These are phyloP conservation scores for Dipteronia sinensis DNA, from an alignment of 345 rosid species.

Conservation along the genomic window DNA sequence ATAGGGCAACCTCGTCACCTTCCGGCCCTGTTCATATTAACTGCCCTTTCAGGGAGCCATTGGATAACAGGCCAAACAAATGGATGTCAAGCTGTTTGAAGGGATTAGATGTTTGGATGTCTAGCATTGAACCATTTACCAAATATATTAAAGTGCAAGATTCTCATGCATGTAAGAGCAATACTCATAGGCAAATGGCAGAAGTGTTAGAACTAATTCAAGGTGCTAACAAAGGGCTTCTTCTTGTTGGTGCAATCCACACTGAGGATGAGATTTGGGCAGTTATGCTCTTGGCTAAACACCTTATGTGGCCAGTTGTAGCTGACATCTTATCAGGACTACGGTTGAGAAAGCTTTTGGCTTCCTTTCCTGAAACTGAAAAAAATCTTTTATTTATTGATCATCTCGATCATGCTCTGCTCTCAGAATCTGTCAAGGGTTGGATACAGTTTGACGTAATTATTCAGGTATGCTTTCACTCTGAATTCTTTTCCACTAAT, in stretches of 20 bases:
- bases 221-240: constrained; percentile 61
- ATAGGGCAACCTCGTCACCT: constrained; percentile 71
- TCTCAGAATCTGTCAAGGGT: constrained; percentile 63
- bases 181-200: constrained; percentile 34
- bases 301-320: constrained; percentile 86
- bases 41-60: constrained; percentile 91
- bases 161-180: constrained; percentile 35
- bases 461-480: constrained; percentile 63
- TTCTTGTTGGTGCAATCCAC: constrained; percentile 67
- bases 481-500: not conserved
- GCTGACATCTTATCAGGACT: constrained; percentile 90
- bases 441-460: constrained; percentile 67
- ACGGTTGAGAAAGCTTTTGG: constrained; percentile 69
- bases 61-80: constrained; percentile 54
- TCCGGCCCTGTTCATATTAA: constrained; percentile 94
- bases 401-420: constrained; percentile 84
- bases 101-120: constrained; percentile 80
- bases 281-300: constrained; percentile 76
- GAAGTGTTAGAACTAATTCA: constrained; percentile 61
- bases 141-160: constrained; percentile 60
- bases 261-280: constrained; percentile 95
- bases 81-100: constrained; percentile 77
- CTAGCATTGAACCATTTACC: constrained; percentile 73
- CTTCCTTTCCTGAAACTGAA: constrained; percentile 48
- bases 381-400: constrained; percentile 60